These are phyloP conservation scores for Aspergillus proliferans DNA, from an alignment of 2,329 filamentous ascomycete species.

Conservation along the genomic window DNA sequence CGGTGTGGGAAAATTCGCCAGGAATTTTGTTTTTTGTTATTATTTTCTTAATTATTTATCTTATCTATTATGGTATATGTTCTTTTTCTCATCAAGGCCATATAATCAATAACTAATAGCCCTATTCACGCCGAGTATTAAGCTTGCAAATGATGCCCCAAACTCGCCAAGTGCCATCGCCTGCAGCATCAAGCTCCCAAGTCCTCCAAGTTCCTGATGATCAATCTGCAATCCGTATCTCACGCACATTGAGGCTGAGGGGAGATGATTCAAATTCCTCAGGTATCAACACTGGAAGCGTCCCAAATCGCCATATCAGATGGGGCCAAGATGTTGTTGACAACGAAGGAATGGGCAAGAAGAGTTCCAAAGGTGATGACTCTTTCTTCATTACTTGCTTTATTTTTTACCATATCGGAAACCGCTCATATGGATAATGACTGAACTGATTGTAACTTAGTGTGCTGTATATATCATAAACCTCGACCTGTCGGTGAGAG, in stretches of 20 bases:
- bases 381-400: neutral
- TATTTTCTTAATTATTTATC: neutral
- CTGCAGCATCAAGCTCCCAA: conserved; percentile 18
- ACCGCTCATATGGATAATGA: neutral
- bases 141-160: conserved; percentile 26
- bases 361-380: conserved; percentile 80
- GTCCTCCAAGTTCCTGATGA: conserved; percentile 4
- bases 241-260: conserved; percentile 26
- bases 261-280: conserved; percentile 12
- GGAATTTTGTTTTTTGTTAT: neutral
- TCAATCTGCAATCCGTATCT: conserved; percentile 21
- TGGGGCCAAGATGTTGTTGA: conserved; percentile 93
- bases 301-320: conserved; percentile 60
- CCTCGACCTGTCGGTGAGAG: conserved; percentile 77
- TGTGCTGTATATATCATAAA: conserved; percentile 98
- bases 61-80: neutral
- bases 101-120: neutral
- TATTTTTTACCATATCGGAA: neutral
- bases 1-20: neutral
- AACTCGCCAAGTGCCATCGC: conserved; percentile 32
- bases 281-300: conserved; percentile 8
- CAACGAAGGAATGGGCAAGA: conserved; percentile 90
- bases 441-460: conserved; percentile 42
- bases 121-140: neutral
- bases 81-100: neutral